Conservation (phyloP, 2,329 filamentous ascomycete species). For the Corynespora cassiicola region DNA sequence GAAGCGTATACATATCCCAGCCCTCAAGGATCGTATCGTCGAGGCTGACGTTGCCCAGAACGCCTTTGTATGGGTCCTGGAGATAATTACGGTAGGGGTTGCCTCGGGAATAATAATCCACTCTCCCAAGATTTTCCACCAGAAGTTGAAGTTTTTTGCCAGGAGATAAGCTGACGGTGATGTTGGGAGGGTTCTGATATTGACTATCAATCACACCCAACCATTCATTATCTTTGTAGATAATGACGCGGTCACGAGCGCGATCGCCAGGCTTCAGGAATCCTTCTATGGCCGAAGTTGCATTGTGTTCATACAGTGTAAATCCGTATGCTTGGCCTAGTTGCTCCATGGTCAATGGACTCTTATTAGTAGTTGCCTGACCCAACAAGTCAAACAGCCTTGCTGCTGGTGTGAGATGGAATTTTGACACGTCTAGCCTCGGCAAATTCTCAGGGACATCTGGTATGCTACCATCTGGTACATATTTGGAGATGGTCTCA, state of each 20-base stretch:
- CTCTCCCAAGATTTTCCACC: constrained; percentile 60
- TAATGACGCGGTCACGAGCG: constrained; percentile 55
- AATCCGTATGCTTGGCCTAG: constrained; percentile 55
- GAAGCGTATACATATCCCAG: constrained; percentile 52
- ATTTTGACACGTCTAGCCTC: constrained; percentile 41
- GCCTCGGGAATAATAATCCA: constrained; percentile 53
- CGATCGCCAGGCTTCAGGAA: constrained; percentile 50
- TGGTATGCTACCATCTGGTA: constrained; percentile 46
- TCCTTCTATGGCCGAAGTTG: constrained; percentile 34
- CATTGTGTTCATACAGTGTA: constrained; percentile 51
- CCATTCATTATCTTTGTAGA: constrained; percentile 54
- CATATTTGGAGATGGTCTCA: constrained; percentile 48
- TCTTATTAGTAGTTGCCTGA: constrained; percentile 21
- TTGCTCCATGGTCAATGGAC: constrained; percentile 54
- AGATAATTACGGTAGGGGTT: constrained; percentile 24
- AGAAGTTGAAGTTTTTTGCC: constrained; percentile 54
- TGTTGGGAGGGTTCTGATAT: constrained; percentile 48
- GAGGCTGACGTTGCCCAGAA: constrained; percentile 51
- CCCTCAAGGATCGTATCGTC: constrained; percentile 37
- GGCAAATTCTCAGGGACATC: constrained; percentile 43
- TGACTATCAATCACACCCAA: constrained; percentile 56
- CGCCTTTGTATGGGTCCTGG: constrained; percentile 55
- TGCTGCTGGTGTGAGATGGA: constrained; percentile 46
- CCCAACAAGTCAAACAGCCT: constrained; percentile 48
- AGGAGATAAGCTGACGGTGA: constrained; percentile 45